phyloP scores from a whole-genome alignment of 441 rosid species.

The Gossypium laxum region DNA sequence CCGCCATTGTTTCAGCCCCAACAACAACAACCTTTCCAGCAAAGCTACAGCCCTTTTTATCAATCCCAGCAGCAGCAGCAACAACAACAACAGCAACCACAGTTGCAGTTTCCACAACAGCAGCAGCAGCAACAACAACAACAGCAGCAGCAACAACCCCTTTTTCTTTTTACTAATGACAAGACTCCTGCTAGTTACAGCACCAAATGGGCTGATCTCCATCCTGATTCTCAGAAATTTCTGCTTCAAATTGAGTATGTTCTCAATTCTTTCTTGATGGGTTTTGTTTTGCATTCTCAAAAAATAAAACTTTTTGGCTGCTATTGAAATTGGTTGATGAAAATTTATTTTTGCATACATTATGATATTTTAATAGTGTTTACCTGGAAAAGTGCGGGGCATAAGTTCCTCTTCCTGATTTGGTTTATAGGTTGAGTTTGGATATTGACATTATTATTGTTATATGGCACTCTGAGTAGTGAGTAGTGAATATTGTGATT shows the following conservation, averaged over 20 bases:
- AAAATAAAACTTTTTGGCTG: neutral
- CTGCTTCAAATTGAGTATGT: constrained; percentile 85
- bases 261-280: neutral
- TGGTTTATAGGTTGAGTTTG: constrained; percentile 1
- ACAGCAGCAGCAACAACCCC: constrained; percentile 37
- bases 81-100: constrained; percentile 33
- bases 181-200: constrained; percentile 78
- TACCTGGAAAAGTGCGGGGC: neutral
- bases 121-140: constrained; percentile 33
- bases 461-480: constrained; percentile 12
- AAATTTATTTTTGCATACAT: neutral
- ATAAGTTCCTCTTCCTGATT: neutral
- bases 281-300: neutral
- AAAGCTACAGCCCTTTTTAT: constrained; percentile 27
- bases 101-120: constrained; percentile 27
- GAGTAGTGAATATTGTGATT: constrained; percentile 1
- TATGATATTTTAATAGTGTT: neutral
- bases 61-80: constrained; percentile 33
- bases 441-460: neutral
- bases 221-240: constrained; percentile 82
- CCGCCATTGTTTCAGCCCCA: constrained; percentile 28
- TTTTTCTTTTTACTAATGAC: constrained; percentile 71
- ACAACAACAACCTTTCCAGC: constrained; percentile 18
- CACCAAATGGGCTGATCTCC: constrained; percentile 91
- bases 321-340: neutral